These are phyloP conservation scores for Hirsutella minnesotensis DNA, from an alignment of 2,329 filamentous ascomycete species.

Conservation along the genomic window DNA sequence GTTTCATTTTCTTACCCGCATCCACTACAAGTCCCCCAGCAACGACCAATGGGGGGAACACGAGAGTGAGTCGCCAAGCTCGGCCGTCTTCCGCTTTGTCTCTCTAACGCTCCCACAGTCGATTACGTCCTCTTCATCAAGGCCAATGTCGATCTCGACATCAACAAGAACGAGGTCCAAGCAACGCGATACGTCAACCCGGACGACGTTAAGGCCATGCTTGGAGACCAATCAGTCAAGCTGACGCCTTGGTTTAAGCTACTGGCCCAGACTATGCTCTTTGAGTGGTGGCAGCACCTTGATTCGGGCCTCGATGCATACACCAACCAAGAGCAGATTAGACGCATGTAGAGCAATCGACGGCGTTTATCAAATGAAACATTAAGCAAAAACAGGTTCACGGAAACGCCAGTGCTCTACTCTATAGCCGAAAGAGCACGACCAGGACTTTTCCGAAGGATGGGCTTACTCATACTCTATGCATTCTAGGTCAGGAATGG, in stretches of 20 bases:
- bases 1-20: slow-evolving; percentile 89
- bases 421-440: too few species aligned
- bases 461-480: too few species aligned
- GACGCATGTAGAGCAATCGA: slow-evolving; percentile 52
- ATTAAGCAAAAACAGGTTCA: too few species aligned
- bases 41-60: slow-evolving; percentile 99
- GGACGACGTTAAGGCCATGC: slow-evolving; percentile 74
- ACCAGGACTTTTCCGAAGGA: too few species aligned
- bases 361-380: too few species aligned
- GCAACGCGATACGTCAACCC: slow-evolving; percentile 75
- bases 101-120: slow-evolving; percentile 38
- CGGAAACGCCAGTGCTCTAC: too few species aligned
- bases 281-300: slow-evolving; percentile 91
- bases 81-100: background rate
- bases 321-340: slow-evolving; percentile 73
- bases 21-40: slow-evolving; percentile 96
- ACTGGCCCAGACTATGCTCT: slow-evolving; percentile 95
- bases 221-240: slow-evolving; percentile 64
- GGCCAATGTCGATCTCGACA: slow-evolving; percentile 71
- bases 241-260: slow-evolving; percentile 99
- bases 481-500: too few species aligned
- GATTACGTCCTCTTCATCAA: slow-evolving; percentile 99
- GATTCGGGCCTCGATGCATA: slow-evolving; percentile 75
- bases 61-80: slow-evolving; percentile 56
- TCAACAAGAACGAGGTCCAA: slow-evolving; percentile 81